A percentile compares a stretch with the other conserved stretches of the same genome.
phyloP scores from a whole-genome alignment of 2,329 filamentous ascomycete genomes.

The Fusarium buxicola region DNA sequence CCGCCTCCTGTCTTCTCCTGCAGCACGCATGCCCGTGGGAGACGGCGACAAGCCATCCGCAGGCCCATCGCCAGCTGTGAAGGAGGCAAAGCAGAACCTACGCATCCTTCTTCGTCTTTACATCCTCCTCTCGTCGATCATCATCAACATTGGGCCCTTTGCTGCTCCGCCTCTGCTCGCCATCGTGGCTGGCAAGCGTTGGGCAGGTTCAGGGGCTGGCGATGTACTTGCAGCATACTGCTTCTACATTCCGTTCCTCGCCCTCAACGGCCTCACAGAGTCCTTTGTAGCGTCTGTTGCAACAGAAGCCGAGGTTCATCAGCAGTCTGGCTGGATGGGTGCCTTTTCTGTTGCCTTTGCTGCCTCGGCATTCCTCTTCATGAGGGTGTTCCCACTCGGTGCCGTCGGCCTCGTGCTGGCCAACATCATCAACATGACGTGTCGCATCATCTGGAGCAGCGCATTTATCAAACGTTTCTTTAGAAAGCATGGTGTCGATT shows the following conservation, averaged over 20 bases:
- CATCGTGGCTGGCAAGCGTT: conserved; percentile 80
- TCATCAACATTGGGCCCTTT: conserved; percentile 78
- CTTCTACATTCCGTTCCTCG: conserved; percentile 92
- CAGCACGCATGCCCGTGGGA: conserved; percentile 21
- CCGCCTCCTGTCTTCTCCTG: conserved; percentile 69
- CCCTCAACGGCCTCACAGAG: conserved; percentile 90
- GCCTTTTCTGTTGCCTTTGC: conserved; percentile 83
- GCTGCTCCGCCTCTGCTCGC: conserved; percentile 79
- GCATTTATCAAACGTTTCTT: conserved; percentile 79
- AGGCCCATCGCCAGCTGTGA: conserved; percentile 47
- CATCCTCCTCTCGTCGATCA: conserved; percentile 75
- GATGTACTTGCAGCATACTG: conserved; percentile 83
- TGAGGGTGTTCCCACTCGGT: conserved; percentile 76
- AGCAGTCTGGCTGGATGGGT: conserved; percentile 86
- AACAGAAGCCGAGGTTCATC: conserved; percentile 76
- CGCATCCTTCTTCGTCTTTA: conserved; percentile 78
- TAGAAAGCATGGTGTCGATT: conserved; percentile 52
- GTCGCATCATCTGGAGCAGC: conserved; percentile 84
- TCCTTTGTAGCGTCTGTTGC: conserved; percentile 93
- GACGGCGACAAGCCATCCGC: conserved; percentile 35
- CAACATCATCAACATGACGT: conserved; percentile 89
- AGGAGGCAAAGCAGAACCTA: conserved; percentile 64
- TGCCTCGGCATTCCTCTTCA: conserved; percentile 77
- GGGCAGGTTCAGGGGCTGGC: conserved; percentile 79
- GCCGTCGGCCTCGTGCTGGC: conserved; percentile 85